Evolutionary conservation across 2,329 filamentous ascomycete species (phyloP).

Genomic region (Xenoacremonium recifei): DNA sequence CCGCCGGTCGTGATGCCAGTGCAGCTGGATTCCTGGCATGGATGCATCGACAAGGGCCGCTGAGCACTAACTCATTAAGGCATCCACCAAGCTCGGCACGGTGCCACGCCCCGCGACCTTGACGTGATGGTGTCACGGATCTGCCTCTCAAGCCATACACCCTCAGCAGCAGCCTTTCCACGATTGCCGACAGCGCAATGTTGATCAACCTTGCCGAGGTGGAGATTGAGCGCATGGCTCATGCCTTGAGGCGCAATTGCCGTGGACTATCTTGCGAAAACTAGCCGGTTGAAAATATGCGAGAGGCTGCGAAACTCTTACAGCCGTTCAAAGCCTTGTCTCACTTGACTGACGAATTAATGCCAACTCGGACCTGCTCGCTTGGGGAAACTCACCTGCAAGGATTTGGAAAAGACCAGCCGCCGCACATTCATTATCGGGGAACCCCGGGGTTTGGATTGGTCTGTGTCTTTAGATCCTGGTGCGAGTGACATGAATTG

Average conservation of each 20-base stretch:
- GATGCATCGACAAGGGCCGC: constrained; percentile 1
- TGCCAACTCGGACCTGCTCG: too few species aligned
- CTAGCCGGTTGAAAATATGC: constrained; percentile 1
- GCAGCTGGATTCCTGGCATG: too few species aligned
- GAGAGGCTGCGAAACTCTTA: too few species aligned
- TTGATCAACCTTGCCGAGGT: constrained; percentile 1
- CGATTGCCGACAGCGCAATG: constrained; percentile 9
- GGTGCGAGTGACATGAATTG: constrained; percentile 18
- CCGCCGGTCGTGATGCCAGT: background rate
- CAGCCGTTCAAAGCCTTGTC: too few species aligned
- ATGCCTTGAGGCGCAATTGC: background rate
- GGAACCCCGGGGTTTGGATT: too few species aligned
- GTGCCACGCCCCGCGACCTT: constrained; percentile 2
- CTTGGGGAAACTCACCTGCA: background rate
- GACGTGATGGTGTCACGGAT: constrained; percentile 7
- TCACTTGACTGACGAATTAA: too few species aligned
- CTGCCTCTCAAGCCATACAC: background rate
- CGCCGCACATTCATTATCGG: too few species aligned
- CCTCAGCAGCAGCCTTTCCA: too few species aligned
- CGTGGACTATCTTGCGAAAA: constrained; percentile 1
- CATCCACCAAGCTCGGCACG: constrained; percentile 11
- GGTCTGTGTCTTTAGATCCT: constrained; percentile 13
- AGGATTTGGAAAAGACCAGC: too few species aligned
- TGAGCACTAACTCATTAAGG: constrained; percentile 6
- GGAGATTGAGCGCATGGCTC: background rate